Base-by-base conservation (phyloP, 2,329 filamentous ascomycete species). In the Penicillium sumatraense region DNA sequence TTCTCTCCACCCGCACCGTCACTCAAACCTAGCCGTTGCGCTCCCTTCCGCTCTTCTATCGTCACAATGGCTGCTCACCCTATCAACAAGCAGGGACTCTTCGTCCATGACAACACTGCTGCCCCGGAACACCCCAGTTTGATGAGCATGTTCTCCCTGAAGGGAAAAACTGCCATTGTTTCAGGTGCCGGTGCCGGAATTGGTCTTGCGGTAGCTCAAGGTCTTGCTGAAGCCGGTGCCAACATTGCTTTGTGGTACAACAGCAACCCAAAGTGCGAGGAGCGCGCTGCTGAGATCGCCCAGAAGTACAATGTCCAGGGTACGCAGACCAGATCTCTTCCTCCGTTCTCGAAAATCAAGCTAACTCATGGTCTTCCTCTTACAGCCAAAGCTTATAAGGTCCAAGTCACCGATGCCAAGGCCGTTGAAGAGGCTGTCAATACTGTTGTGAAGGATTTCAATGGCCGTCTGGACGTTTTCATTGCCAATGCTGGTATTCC, bases 401-500 rank as follows among this genome's bases (percentile, higher is more conserved):
- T 80, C 45, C 70, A 82, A 57, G 72, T 80, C 46, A 78, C 73
- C 24, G 67, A 78, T 55, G 68, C 72, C 23, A 67, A 77, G 38
- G 69, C 72, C 21, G 75, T 80, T 18, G 72, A 78, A 59, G 60
- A 74, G 46, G 70, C 73, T 41, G 69, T 81, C 24, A 72, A 77
- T 50, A 60, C 70, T 21, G 74, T 74, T 44, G 75, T 80, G 50
- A 70, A 78, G 56, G 89, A 93, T 14, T 89, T 93, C 75, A 86
- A 89, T 68, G 87, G 87, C 56, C 84, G 89, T 5, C 83, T 93
- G 8, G 90, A 93, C 66, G 80, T 91, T 62, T 91, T 93, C 65
- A 84, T 93, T 41, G 89, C 90, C 63, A 93, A 95, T 69, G 87
- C 87, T 13, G 89, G 89, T 49, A 86, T 92, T 50, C 82, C 86